Evolutionary conservation across 169 alveolate genomes (phyloP).

Genomic region (Plasmodium fragile): DNA sequence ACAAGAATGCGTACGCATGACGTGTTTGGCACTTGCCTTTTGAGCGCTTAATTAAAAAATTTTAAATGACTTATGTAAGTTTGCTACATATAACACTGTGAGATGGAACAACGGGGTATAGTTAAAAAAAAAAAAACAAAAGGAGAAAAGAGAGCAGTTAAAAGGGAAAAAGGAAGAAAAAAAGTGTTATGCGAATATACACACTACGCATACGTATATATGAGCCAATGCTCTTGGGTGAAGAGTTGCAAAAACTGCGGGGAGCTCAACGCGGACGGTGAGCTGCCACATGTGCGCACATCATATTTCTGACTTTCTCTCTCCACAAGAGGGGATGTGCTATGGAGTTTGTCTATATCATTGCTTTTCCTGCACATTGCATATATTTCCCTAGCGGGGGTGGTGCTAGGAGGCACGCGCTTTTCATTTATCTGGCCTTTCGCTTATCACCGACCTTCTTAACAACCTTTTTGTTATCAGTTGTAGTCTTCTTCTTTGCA

Average conservation of each 20-base stretch:
- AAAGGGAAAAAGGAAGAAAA: background rate
- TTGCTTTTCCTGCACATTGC: slow-evolving; percentile 16
- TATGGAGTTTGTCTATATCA: background rate
- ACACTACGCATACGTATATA: slow-evolving; percentile 3
- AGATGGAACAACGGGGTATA: background rate
- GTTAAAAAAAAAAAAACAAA: slow-evolving; percentile 4
- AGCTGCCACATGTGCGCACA: background rate
- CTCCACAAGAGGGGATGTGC: background rate
- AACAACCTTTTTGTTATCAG: slow-evolving; percentile 5
- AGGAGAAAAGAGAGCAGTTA: background rate
- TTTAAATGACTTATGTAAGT: slow-evolving; percentile 2
- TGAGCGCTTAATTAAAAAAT: background rate
- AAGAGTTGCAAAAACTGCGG: background rate
- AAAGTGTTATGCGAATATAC: slow-evolving; percentile 2
- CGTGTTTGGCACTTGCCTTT: background rate
- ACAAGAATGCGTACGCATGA: background rate
- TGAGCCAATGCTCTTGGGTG: slow-evolving; percentile 2
- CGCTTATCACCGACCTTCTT: slow-evolving; percentile 62
- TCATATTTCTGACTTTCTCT: background rate
- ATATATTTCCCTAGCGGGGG: background rate
- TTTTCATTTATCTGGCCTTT: slow-evolving; percentile 38
- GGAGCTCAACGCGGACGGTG: background rate
- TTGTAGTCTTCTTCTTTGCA: slow-evolving; percentile 22
- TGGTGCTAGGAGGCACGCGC: background rate
- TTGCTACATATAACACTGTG: background rate